Evolutionary conservation across 352 stramenopile genomes (phyloP).

Genomic region (Paralagenidium karlingii): DNA sequence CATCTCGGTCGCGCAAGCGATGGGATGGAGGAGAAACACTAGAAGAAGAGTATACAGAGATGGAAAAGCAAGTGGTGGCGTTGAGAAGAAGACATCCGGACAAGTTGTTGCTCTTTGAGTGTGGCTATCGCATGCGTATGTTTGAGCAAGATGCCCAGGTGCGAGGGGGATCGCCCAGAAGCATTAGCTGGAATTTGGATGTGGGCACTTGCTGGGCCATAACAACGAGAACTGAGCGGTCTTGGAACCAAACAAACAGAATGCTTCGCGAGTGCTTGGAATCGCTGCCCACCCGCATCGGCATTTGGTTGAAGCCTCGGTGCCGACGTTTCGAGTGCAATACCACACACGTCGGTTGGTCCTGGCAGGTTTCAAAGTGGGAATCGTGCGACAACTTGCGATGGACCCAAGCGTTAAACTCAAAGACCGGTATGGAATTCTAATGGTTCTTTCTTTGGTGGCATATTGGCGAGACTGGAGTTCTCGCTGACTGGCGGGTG

Average conservation of each 20-base stretch:
- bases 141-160: constrained; percentile 62
- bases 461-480: too few relatives aligned
- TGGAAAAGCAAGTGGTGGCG: constrained; percentile 61
- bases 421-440: too few relatives aligned
- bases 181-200: too few relatives aligned
- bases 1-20: too few relatives aligned
- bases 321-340: constrained; percentile 27
- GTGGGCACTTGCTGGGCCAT: too few relatives aligned
- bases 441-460: too few relatives aligned
- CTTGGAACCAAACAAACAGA: too few relatives aligned
- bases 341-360: constrained; percentile 31
- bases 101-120: constrained; percentile 60
- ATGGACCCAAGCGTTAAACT: too few relatives aligned
- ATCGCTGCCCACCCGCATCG: constrained; percentile 19
- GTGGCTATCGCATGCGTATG: constrained; percentile 67
- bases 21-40: neutral
- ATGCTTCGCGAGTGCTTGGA: constrained; percentile 17
- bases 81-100: constrained; percentile 26
- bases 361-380: constrained; percentile 33
- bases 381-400: constrained; percentile 53
- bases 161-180: neutral
- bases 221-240: too few relatives aligned
- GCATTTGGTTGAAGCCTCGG: constrained; percentile 29
- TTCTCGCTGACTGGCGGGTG: too few relatives aligned
- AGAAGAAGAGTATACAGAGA: constrained; percentile 23